phyloP scores from a whole-genome alignment of 1,139 yeast genomes.

The Scheffersomyces titani region DNA sequence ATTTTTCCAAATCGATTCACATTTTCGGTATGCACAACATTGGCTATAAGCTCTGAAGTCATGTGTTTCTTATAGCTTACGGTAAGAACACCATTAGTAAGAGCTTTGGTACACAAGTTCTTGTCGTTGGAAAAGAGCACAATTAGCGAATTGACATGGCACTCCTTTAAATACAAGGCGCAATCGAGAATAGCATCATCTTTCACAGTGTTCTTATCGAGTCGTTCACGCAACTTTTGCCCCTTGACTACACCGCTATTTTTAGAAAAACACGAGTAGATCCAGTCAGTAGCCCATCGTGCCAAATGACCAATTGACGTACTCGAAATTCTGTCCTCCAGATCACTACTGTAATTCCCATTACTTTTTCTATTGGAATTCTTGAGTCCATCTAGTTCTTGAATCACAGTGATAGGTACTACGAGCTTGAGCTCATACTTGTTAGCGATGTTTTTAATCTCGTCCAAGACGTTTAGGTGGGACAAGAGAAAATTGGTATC shows the following conservation, averaged over 20 bases:
- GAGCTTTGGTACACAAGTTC: slow-evolving; percentile 77
- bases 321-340: slow-evolving; percentile 15
- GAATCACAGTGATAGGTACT: slow-evolving; percentile 68
- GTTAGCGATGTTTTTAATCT: slow-evolving; percentile 39
- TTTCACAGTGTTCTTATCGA: slow-evolving; percentile 44
- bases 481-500: slow-evolving; percentile 81
- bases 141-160: slow-evolving; percentile 46
- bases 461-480: slow-evolving; percentile 58
- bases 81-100: slow-evolving; percentile 66
- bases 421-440: slow-evolving; percentile 53
- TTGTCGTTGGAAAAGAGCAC: slow-evolving; percentile 79
- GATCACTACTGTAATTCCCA: not conserved
- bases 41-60: slow-evolving; percentile 62
- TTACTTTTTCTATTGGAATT: slow-evolving; percentile 24
- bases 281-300: slow-evolving; percentile 78
- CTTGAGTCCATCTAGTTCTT: slow-evolving; percentile 82
- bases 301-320: slow-evolving; percentile 59
- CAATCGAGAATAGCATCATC: slow-evolving; percentile 91
- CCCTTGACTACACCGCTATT: slow-evolving; percentile 56
- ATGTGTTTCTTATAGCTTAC: slow-evolving; percentile 62
- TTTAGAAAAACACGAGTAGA: slow-evolving; percentile 60
- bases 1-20: slow-evolving; percentile 19
- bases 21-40: slow-evolving; percentile 47
- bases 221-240: slow-evolving; percentile 58
- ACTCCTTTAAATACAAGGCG: slow-evolving; percentile 61